Evolutionary conservation across 2,329 filamentous ascomycete species (phyloP), one percentile per base, ranked within the genome.

Genomic region (Polytolypa hystricis): DNA sequence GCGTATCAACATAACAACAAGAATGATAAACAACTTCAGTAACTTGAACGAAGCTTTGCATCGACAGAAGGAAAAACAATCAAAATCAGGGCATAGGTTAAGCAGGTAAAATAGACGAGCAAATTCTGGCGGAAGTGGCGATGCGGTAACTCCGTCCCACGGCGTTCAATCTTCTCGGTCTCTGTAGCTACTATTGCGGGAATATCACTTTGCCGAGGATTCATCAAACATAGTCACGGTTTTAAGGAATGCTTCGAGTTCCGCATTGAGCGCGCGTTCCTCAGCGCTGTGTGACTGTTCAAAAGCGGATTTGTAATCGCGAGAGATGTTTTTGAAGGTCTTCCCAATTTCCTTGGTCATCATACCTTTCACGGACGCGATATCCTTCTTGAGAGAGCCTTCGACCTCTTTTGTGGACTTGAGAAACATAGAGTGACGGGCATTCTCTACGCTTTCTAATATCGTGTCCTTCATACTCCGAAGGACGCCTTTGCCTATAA

Each of bases 401-500:
- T 37, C 12, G 10, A 31, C 27, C 9, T 26, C 7, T 7, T 31
- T 12, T 14, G 35, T 19, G 15, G 25, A 17, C 15, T 37, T 17
- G 9, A n/a, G 2, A 8, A 37, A 37, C 26, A 37, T 37, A 12
- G 18, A 19, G 14, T 37, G 28, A 6, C 35, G 28, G n/a, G 2
- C 6, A 17, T 31, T 11, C 29, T 32, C 28, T 5, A 37, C 35
- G 18, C n/a, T 15, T 9, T 12, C n/a, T 12, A 28, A n/a, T 20
- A 37, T 37, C 4, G 32, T 18, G 3, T 26, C 7, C 15, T 37
- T 37, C 35, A 37, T 37, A 8, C 19, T 17, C 19, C 21, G 1
- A 2, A 19, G 7, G 15, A 25, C 27, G 2, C 27, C 27, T 32
- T 14, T 25, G 7, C 28, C 34, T 37, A 18, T 14, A 25, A 32